Evolutionary conservation across 805 yeast species (phyloP), one percentile per base, ranked within the genome.

Genomic region (Ogataea henricii): DNA sequence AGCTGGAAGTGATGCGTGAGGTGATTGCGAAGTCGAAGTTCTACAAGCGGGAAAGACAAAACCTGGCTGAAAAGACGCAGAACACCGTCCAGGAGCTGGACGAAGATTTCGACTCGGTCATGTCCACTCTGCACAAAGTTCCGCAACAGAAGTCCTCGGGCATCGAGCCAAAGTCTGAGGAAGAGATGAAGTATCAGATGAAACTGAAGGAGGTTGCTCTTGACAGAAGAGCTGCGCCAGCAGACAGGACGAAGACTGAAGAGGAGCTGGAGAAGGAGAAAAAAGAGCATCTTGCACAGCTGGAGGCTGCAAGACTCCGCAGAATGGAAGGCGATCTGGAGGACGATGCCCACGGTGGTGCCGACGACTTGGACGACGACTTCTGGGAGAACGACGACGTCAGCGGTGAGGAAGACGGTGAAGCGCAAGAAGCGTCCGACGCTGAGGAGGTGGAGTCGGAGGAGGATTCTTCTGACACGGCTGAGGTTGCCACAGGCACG

Each of bases 1-100:
- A 87, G 60, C 85, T 87, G 32, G 95, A 87, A 65, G 92, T 87
- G 32, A 87, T 87, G 95, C 79, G 84, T 55, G 95, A 87, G 63
- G 79, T 87, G 40, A 87, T 87, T 49, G 89, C 94, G 30, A 87
- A 87, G 66, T 85, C 94, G 14, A 87, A 87, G 59, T 83, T 78
- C 58, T 79, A 86, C 66, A 87, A 85, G 59, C 83, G 83, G 29
- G 87, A 86, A 64, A 80, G 94, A 65, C 92, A 87, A 66, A 68
- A 74, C 60, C 73, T 78, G 45, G 84, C 85, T 56, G 81, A 78
- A 47, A 72, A 77, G 59, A 68, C 79, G 12, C 83, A 81, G 60
- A 82, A 77, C 43, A 74, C 81, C 26, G 82, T 87, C 44, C 72
- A 72, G 58, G 87, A 82, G 53, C 73, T 87, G 54, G 92, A 87